Conservation (phyloP, 805 yeast species). For the Zygotorulaspora florentina region DNA sequence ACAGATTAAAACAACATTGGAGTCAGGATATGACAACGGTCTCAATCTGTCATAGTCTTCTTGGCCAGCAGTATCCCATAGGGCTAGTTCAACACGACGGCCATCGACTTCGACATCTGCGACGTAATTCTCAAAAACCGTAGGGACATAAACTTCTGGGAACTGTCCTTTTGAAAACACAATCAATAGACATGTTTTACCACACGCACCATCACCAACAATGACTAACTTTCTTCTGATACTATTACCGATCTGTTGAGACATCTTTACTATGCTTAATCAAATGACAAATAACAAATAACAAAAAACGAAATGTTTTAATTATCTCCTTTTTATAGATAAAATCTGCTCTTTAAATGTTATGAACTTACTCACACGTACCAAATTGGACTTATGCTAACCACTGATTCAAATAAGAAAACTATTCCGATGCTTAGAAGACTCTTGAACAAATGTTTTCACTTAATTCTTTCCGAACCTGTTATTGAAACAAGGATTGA, state of each 20-base stretch:
- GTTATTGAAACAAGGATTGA: slow-evolving; percentile 9
- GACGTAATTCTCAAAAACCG: slow-evolving; percentile 95
- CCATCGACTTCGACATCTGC: slow-evolving; percentile 93
- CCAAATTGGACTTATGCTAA: not conserved
- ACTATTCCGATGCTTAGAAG: not conserved
- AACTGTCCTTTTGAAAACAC: slow-evolving; percentile 82
- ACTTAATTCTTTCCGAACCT: not conserved
- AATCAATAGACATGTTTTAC: slow-evolving; percentile 88
- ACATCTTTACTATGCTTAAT: slow-evolving; percentile 17
- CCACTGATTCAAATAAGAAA: not conserved
- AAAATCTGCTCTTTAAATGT: not conserved
- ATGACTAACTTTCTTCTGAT: slow-evolving; percentile 79
- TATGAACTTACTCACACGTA: not conserved
- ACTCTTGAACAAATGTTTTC: not conserved
- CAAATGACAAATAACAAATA: not conserved
- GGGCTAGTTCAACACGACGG: slow-evolving; percentile 85
- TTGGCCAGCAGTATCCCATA: slow-evolving; percentile 99
- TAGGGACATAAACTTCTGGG: slow-evolving; percentile 93
- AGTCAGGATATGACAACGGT: slow-evolving; percentile 88
- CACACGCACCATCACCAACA: slow-evolving; percentile 98
- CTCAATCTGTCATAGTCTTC: slow-evolving; percentile 94
- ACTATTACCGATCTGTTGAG: slow-evolving; percentile 32
- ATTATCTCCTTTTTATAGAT: slow-evolving; percentile 1
- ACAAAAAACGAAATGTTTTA: not conserved
- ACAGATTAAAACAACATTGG: slow-evolving; percentile 87